Conservation (phyloP, 2,329 filamentous ascomycete genomes). For the Ophiostoma novo-ulmi region DNA sequence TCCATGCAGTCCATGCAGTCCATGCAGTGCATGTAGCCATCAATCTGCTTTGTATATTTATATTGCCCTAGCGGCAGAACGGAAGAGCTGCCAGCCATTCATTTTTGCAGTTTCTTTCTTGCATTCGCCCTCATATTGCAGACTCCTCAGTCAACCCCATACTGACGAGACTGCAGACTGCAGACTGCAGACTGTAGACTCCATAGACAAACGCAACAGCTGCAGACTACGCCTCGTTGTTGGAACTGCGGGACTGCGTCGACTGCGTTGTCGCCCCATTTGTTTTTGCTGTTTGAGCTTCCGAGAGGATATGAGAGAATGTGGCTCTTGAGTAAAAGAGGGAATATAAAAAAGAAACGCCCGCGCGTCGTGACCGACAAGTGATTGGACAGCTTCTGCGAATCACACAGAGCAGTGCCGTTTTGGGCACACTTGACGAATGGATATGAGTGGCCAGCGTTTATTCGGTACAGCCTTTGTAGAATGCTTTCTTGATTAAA, state of each 20-base stretch:
- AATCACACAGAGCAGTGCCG: not conserved
- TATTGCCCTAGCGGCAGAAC: not conserved
- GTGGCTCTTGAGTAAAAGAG: too few relatives aligned
- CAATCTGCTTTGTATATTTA: too few relatives aligned
- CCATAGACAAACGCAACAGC: not conserved
- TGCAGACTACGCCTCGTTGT: conserved; percentile 3
- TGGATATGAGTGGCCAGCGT: not conserved
- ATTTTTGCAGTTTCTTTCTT: not conserved
- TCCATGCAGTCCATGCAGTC: not conserved
- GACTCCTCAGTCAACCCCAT: not conserved
- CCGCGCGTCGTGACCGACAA: not conserved
- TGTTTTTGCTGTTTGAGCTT: too few relatives aligned
- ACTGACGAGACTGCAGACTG: not conserved
- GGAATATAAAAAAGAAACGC: too few relatives aligned
- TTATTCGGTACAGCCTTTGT: not conserved
- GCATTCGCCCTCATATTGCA: too few relatives aligned
- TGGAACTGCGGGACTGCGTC: not conserved
- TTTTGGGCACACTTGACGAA: not conserved
- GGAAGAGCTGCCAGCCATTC: not conserved
- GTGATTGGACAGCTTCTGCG: not conserved
- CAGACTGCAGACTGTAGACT: not conserved
- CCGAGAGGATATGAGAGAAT: too few relatives aligned
- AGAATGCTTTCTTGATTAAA: too few relatives aligned
- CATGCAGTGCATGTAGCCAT: not conserved
- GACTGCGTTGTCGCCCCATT: not conserved